phyloP scores from a whole-genome alignment of 2,329 filamentous ascomycete genomes.

The Aspergillus hiratsukae region DNA sequence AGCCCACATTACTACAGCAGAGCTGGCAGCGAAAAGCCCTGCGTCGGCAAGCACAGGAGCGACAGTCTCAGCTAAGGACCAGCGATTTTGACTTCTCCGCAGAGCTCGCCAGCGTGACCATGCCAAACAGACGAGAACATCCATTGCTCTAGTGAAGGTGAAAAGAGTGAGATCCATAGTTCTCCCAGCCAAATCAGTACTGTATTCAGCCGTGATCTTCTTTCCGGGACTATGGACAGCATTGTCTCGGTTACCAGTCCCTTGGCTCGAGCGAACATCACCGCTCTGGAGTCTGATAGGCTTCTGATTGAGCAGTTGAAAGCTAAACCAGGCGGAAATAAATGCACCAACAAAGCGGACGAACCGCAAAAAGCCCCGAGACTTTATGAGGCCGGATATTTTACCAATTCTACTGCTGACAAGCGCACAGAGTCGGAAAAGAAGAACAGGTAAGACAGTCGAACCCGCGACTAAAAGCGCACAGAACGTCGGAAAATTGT shows the following conservation, averaged over 20 bases:
- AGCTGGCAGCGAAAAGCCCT: conserved; percentile 65
- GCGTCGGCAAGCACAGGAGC: conserved; percentile 56
- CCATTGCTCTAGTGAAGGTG: conserved; percentile 65
- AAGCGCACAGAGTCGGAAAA: conserved; percentile 22
- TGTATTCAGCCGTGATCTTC: conserved; percentile 12
- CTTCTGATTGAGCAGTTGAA: conserved; percentile 45
- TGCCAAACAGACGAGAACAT: conserved; percentile 62
- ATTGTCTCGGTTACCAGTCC: conserved; percentile 5
- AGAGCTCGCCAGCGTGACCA: conserved; percentile 52
- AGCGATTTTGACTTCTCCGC: conserved; percentile 26
- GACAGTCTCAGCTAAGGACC: conserved; percentile 38
- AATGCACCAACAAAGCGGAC: conserved; percentile 44
- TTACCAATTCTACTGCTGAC: conserved; percentile 17
- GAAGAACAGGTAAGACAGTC: conserved; percentile 40
- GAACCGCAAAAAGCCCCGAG: conserved; percentile 18
- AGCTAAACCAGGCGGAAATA: conserved; percentile 47
- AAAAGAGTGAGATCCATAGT: conserved; percentile 83
- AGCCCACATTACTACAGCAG: conserved; percentile 78
- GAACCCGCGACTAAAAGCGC: conserved; percentile 50
- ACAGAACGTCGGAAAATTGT: conserved; percentile 52
- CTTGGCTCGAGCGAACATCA: conserved; percentile 5
- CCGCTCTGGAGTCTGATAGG: conserved; percentile 18
- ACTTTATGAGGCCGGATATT: conserved; percentile 13
- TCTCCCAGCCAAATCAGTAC: conserved; percentile 56
- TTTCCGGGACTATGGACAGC: conserved; percentile 1